Percentiles rank a stretch among this genome's conserved stretches.
phyloP scores from a whole-genome alignment of 441 rosid species.

The Croton laevigatus region DNA sequence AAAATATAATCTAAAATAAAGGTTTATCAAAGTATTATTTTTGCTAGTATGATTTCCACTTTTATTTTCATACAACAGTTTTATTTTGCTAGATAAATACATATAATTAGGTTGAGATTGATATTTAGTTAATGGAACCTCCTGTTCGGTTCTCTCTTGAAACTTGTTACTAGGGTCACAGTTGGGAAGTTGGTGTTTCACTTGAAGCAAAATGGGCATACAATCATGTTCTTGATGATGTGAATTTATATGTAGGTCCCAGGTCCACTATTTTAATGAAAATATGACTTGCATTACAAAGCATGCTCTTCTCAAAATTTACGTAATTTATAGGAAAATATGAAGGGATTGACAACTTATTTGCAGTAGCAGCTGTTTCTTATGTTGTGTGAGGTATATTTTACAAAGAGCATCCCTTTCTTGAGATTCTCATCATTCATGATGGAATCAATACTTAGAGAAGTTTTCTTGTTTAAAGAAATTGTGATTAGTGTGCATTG shows the following conservation, averaged over 20 bases:
- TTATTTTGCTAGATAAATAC: not conserved
- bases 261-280: not conserved
- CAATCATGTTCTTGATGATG: not conserved
- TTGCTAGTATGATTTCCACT: not conserved
- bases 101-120: not conserved
- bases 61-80: not conserved
- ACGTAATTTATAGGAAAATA: not conserved
- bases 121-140: not conserved
- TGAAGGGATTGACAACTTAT: not conserved
- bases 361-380: not conserved
- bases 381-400: not conserved
- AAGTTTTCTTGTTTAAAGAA: not conserved
- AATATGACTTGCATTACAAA: not conserved
- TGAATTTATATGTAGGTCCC: not conserved
- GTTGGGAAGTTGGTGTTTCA: not conserved
- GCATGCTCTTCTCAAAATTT: not conserved
- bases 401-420: not conserved
- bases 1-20: not conserved
- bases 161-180: not conserved
- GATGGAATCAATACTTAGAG: not conserved
- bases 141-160: not conserved
- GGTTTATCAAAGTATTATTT: not conserved
- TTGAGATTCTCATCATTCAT: not conserved
- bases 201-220: not conserved
- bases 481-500: not conserved